Conservation (phyloP, 306 rosid species). For the Gastrolobium bilobum region DNA sequence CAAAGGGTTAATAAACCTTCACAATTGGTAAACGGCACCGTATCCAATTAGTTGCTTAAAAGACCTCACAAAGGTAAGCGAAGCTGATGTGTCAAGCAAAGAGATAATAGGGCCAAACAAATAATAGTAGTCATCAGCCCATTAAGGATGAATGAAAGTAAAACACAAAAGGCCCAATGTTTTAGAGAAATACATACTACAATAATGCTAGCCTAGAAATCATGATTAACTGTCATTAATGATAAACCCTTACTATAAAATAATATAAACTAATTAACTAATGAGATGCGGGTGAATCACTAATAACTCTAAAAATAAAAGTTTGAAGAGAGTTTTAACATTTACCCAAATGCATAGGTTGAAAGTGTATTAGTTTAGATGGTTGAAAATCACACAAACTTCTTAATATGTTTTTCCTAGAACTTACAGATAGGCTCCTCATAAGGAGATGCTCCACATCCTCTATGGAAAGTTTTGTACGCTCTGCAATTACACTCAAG, state of each 20-base stretch:
- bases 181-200: no score
- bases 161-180: no score
- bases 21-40: no score
- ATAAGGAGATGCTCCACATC: conserved; percentile 97
- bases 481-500: conserved; percentile 87
- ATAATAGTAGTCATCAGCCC: no score
- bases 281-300: neutral
- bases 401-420: neutral
- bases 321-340: neutral
- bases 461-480: conserved; percentile 94
- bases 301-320: neutral
- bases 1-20: no score
- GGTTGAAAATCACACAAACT: conserved; percentile 29
- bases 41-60: no score
- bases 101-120: no score
- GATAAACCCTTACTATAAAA: neutral
- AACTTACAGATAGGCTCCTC: conserved; percentile 98
- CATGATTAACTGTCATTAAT: neutral
- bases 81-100: no score
- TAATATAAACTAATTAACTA: neutral
- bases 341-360: conserved; percentile 11
- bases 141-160: no score
- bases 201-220: conserved; percentile 7
- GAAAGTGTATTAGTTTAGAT: neutral
- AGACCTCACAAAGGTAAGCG: no score